A percentile compares a stretch with the other conserved stretches of the same genome.
phyloP scores from a whole-genome alignment of 2,329 filamentous ascomycete species.

The Sarocladiaceae sp. region DNA sequence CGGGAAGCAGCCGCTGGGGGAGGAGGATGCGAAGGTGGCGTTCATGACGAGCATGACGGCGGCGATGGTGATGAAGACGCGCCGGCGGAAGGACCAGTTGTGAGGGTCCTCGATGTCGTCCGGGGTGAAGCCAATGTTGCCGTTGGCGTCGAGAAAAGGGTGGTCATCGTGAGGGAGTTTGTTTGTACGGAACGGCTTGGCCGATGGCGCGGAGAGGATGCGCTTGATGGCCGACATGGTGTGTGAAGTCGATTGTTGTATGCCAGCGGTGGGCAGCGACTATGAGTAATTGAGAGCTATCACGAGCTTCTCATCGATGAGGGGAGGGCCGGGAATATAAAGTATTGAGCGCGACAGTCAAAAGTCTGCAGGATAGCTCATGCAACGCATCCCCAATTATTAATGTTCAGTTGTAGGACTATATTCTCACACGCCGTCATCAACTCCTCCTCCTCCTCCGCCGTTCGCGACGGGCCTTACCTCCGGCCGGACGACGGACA shows the following conservation, averaged over 20 bases:
- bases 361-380: no score
- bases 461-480: no score
- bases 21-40: conserved; percentile 42
- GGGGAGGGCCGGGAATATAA: no score
- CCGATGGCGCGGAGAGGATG: conserved; percentile 1
- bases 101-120: conserved; percentile 44
- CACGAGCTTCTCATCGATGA: no score
- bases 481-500: no score
- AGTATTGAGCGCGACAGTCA: no score
- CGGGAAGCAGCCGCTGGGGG: conserved; percentile 26
- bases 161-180: conserved; percentile 1
- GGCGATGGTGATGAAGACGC: conserved; percentile 33
- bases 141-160: conserved; percentile 5
- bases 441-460: no score
- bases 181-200: conserved; percentile 7
- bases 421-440: no score
- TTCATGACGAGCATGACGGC: conserved; percentile 45
- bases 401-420: no score
- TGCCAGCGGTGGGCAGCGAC: neutral
- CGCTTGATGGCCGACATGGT: conserved; percentile 1
- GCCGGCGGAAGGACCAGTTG: conserved; percentile 37
- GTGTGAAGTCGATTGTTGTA: neutral
- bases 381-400: no score
- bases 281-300: neutral
- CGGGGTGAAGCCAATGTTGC: conserved; percentile 32